A percentile compares a stretch with the other conserved stretches of the same genome.
Evolutionary conservation across 2,329 filamentous ascomycete genomes (phyloP).

Genomic region (Trichoderma cornu-damae): DNA sequence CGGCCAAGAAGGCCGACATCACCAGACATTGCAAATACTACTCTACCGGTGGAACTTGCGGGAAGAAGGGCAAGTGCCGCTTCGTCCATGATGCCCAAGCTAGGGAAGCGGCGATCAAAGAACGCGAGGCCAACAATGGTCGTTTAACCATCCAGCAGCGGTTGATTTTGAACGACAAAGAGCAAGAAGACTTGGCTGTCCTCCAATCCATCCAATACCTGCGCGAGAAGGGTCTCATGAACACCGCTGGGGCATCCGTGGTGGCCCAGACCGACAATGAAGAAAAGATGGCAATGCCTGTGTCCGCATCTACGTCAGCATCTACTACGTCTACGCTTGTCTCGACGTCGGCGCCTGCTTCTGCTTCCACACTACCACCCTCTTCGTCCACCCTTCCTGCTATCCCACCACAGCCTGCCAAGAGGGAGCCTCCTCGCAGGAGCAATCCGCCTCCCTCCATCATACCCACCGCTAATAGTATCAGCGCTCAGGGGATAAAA

Average conservation of each 20-base stretch:
- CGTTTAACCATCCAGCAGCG: slow-evolving; percentile 62
- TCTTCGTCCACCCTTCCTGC: slow-evolving; percentile 36
- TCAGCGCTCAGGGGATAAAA: slow-evolving; percentile 30
- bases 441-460: slow-evolving; percentile 31
- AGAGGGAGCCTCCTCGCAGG: slow-evolving; percentile 33
- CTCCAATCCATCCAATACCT: slow-evolving; percentile 62
- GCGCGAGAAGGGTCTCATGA: slow-evolving; percentile 53
- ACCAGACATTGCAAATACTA: slow-evolving; percentile 67
- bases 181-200: slow-evolving; percentile 61
- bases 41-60: slow-evolving; percentile 62
- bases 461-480: slow-evolving; percentile 31
- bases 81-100: slow-evolving; percentile 63
- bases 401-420: slow-evolving; percentile 34
- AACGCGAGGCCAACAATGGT: slow-evolving; percentile 60
- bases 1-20: slow-evolving; percentile 55
- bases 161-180: slow-evolving; percentile 61
- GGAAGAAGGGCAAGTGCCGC: slow-evolving; percentile 70
- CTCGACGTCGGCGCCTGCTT: not conserved
- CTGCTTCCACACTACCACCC: slow-evolving; percentile 17
- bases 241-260: slow-evolving; percentile 23
- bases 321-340: not conserved
- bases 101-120: slow-evolving; percentile 57
- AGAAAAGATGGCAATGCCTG: slow-evolving; percentile 21
- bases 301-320: not conserved
- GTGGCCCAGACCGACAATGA: slow-evolving; percentile 21